These are phyloP conservation scores for Paecilomyces formosus DNA, from an alignment of 2,329 filamentous ascomycete species.

Conservation along the genomic window DNA sequence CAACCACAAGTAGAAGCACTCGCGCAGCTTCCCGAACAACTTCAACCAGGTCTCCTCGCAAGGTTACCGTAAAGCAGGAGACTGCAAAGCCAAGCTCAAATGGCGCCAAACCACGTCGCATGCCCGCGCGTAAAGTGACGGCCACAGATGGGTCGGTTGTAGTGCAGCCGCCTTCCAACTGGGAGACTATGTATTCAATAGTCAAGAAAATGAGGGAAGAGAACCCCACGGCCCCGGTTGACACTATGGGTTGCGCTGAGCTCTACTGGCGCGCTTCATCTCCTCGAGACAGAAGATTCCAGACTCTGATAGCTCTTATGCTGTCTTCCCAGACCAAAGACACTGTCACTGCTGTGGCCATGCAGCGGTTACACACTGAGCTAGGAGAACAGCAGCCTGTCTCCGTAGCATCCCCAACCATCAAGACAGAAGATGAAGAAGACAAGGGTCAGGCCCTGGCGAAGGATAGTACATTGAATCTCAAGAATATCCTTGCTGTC, in stretches of 20 bases:
- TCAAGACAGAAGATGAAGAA: slow-evolving; percentile 8
- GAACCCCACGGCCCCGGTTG: slow-evolving; percentile 69
- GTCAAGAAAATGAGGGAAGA: slow-evolving; percentile 71
- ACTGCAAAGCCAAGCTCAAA: slow-evolving; percentile 9
- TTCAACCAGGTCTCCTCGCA: slow-evolving; percentile 13
- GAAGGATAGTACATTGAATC: slow-evolving; percentile 50
- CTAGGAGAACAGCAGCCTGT: slow-evolving; percentile 40
- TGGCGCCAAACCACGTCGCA: slow-evolving; percentile 28
- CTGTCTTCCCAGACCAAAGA: slow-evolving; percentile 90
- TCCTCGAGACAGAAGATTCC: slow-evolving; percentile 61
- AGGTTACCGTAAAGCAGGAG: slow-evolving; percentile 19
- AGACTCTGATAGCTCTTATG: slow-evolving; percentile 84
- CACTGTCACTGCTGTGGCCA: slow-evolving; percentile 77
- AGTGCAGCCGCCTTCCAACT: slow-evolving; percentile 62
- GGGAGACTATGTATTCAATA: slow-evolving; percentile 72
- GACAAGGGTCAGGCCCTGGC: slow-evolving; percentile 12
- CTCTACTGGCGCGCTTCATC: slow-evolving; percentile 36
- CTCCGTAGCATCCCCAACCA: slow-evolving; percentile 5
- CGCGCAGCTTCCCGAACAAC: slow-evolving; percentile 11
- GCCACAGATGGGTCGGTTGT: slow-evolving; percentile 27
- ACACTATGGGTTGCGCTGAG: slow-evolving; percentile 87
- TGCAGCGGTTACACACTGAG: slow-evolving; percentile 69
- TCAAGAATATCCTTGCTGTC: slow-evolving; percentile 70
- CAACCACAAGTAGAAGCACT: slow-evolving; percentile 13
- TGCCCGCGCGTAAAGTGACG: slow-evolving; percentile 33